Percentiles rank a stretch among this genome's conserved stretches.
These are phyloP conservation scores for Amphibolis antarctica DNA, from an alignment of 106 monocot species.

Conservation along the genomic window DNA sequence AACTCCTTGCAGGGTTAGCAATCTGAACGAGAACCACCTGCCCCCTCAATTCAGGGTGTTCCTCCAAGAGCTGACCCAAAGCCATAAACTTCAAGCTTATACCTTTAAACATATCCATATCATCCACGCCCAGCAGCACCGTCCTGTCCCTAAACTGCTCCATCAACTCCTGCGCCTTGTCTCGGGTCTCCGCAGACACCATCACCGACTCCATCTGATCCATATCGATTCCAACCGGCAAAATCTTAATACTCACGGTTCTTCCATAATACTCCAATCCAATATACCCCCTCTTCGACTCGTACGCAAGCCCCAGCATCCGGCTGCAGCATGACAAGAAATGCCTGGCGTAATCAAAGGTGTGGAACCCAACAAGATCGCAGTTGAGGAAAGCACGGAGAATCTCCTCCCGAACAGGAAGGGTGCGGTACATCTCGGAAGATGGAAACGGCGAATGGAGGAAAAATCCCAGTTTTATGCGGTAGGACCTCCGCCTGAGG, in stretches of 20 bases:
- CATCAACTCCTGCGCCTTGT: constrained; percentile 4
- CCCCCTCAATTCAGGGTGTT: constrained; percentile 41
- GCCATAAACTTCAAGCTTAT: constrained; percentile 88
- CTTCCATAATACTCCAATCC: constrained; percentile 23
- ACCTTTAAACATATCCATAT: constrained; percentile 83
- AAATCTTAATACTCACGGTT: constrained; percentile 20
- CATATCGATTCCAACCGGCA: constrained; percentile 22
- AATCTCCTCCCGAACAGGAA: constrained; percentile 22
- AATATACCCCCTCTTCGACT: constrained; percentile 24
- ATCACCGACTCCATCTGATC: constrained; percentile 15
- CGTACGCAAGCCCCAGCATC: constrained; percentile 18
- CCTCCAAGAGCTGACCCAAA: constrained; percentile 65
- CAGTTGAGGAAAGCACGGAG: constrained; percentile 15
- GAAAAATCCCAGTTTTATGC: constrained; percentile 21
- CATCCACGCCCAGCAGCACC: constrained; percentile 27
- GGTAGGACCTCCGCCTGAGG: constrained; percentile 8
- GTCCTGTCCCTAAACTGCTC: constrained; percentile 9
- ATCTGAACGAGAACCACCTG: constrained; percentile 72
- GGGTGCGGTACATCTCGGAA: constrained; percentile 21
- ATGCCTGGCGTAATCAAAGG: constrained; percentile 25
- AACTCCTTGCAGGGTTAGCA: constrained; percentile 73
- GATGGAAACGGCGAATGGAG: constrained; percentile 26
- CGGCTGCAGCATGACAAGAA: constrained; percentile 22
- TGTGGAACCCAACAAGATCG: constrained; percentile 19
- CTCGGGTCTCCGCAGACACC: constrained; percentile 3